phyloP scores from a whole-genome alignment of 140 eudicot species.

The Oenanthe javanica region DNA sequence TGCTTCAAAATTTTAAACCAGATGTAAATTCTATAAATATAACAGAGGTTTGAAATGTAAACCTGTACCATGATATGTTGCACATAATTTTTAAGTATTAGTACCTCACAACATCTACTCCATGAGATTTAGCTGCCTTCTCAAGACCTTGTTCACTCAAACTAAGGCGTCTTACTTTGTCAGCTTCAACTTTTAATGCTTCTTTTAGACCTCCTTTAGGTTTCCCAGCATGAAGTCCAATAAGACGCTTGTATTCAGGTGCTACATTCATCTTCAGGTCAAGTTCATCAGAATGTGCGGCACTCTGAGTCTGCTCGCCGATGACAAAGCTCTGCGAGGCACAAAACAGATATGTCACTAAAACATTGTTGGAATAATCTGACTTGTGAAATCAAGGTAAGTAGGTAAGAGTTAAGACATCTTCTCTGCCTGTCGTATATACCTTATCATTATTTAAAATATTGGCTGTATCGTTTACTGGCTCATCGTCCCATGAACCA shows the following conservation, averaged over 20 bases:
- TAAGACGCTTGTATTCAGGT: slow-evolving; percentile 53
- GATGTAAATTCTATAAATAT: not conserved
- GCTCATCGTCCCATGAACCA: slow-evolving; percentile 57
- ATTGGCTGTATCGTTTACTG: slow-evolving; percentile 32
- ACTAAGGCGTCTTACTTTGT: slow-evolving; percentile 63
- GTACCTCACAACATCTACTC: slow-evolving; percentile 63
- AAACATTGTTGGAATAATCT: not conserved
- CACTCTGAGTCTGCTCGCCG: not conserved
- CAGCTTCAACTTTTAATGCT: slow-evolving; percentile 46
- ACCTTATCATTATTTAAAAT: slow-evolving; percentile 38
- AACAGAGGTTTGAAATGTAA: not conserved
- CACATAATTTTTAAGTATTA: slow-evolving; percentile 5
- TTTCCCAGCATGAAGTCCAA: slow-evolving; percentile 81
- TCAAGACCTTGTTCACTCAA: slow-evolving; percentile 75
- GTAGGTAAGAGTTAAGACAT: not conserved
- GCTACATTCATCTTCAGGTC: slow-evolving; percentile 20
- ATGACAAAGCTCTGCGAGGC: not conserved
- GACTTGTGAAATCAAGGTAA: not conserved
- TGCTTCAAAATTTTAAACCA: not conserved
- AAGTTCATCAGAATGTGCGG: slow-evolving; percentile 14
- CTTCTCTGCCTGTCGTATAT: not conserved
- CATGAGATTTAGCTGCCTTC: slow-evolving; percentile 50
- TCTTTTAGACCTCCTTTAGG: slow-evolving; percentile 56
- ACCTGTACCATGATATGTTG: not conserved
- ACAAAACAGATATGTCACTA: not conserved